phyloP scores from a whole-genome alignment of 2,329 filamentous ascomycete species.

The Colletotrichum filicis region DNA sequence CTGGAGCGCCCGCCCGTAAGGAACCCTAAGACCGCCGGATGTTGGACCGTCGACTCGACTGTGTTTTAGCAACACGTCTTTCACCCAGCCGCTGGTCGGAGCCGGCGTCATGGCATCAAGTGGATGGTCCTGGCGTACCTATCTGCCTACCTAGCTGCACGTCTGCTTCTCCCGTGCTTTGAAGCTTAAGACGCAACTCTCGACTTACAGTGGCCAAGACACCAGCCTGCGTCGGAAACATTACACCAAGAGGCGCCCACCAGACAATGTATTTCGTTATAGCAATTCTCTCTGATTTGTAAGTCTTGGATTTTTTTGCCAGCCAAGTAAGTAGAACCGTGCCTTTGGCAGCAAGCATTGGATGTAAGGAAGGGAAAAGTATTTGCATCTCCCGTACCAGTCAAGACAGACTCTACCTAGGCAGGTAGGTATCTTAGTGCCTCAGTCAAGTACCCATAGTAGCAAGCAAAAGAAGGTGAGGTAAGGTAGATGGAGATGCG shows the following conservation, averaged over 20 bases:
- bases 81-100: neutral
- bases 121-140: neutral
- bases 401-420: neutral
- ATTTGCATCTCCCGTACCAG: neutral
- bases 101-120: neutral
- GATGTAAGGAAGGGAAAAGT: neutral
- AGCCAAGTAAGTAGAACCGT: neutral
- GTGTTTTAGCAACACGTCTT: slow-evolving; percentile 1
- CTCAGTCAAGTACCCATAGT: too few species aligned
- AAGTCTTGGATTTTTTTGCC: neutral
- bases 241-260: neutral
- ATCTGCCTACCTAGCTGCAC: neutral
- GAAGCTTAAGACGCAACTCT: neutral
- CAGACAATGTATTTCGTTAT: neutral
- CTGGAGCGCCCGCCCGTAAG: neutral
- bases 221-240: neutral
- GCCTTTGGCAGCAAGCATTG: too few species aligned
- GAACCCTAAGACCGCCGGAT: neutral
- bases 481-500: neutral
- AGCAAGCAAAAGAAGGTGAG: neutral
- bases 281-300: neutral
- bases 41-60: neutral
- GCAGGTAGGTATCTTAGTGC: neutral
- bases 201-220: neutral
- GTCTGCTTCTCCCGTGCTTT: neutral